These are phyloP conservation scores for Bromus sterilis DNA, from an alignment of 176 grass and related monocot genomes.

Conservation along the genomic window DNA sequence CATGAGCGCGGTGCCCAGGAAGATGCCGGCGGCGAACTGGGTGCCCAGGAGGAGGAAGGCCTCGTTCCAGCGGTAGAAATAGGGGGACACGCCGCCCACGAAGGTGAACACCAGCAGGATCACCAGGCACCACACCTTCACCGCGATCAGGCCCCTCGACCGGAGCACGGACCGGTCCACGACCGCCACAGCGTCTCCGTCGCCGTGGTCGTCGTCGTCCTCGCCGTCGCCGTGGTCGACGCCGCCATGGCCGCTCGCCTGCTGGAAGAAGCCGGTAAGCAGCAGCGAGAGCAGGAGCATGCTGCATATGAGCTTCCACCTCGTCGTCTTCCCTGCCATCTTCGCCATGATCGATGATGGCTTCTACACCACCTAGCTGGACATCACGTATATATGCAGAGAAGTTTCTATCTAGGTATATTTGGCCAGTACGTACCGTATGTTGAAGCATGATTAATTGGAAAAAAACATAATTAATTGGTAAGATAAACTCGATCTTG, in stretches of 20 bases:
- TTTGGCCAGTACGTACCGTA: not conserved
- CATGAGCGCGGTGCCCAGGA: conserved; percentile 70
- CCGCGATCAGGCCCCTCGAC: conserved; percentile 33
- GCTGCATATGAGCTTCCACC: not conserved
- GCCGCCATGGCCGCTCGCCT: conserved; percentile 26
- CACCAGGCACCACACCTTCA: conserved; percentile 79
- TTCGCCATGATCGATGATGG: not conserved
- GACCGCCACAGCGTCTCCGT: rapidly evolving
- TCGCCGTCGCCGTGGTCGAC: not conserved
- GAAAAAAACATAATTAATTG: not conserved
- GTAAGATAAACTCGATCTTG: not conserved
- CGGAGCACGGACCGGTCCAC: not conserved
- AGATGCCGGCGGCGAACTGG: conserved; percentile 82
- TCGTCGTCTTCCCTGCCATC: not conserved
- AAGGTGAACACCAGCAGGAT: conserved; percentile 79
- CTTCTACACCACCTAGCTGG: too few relatives aligned
- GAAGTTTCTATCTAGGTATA: not conserved
- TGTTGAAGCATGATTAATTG: not conserved
- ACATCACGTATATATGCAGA: not conserved
- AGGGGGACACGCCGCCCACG: conserved; percentile 57
- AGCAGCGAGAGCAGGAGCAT: conserved; percentile 19
- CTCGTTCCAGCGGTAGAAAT: conserved; percentile 90
- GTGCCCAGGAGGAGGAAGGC: conserved; percentile 67
- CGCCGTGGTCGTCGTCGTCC: not conserved
- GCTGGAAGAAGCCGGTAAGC: not conserved